Evolutionary conservation across 164 flowering plant species (phyloP), one percentile per base, ranked within the genome.

Genomic region (Stephania japonica): DNA sequence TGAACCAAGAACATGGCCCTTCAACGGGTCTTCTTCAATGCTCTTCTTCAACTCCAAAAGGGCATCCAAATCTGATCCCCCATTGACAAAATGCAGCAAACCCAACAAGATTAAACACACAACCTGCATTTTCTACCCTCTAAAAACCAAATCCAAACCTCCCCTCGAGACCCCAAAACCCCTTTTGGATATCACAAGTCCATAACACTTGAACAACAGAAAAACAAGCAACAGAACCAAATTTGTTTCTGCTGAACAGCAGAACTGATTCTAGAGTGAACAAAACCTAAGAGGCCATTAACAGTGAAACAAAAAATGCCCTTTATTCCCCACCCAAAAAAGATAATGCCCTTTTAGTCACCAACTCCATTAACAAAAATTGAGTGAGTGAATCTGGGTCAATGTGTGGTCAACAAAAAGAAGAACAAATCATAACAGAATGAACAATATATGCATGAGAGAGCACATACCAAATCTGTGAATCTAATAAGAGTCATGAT

Each of bases 41-140:
- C 92, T 88, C 71, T 86, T 86, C 78, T 68, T 68, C 50, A 68
- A 80, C 77, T 85, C 87, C 74, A 88, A 73, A 42, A 90, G 87
- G 25, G 91, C 88, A 73, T 82, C 87, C 23, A 83, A 77, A 65
- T 90, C 94, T 68, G 84, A 81, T 19, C 80, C 75, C 65, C 81
- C 89, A 21, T 78, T 61, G 24, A 78, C 80, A 64, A 73, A 53
- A 47, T 72, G 78, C 42, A 85, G 76, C 68, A 80, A 74, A 10
- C 85, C 25, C 68, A 81, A 64, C 6, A 83, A 23, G 26, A 85
- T 71, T 76, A 83, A 83, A 68, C 69, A 75, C 27, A 79, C 69
- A 69, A 67, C 71, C 81, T 81, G 80, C 91, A 88, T 86, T 83
- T 65, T 75, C 78, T 77, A 16, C 14, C 62, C 62, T 18, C 62